Base-by-base conservation (phyloP, 768 basidiomycete species). In the Rhizopogon roseolus region DNA sequence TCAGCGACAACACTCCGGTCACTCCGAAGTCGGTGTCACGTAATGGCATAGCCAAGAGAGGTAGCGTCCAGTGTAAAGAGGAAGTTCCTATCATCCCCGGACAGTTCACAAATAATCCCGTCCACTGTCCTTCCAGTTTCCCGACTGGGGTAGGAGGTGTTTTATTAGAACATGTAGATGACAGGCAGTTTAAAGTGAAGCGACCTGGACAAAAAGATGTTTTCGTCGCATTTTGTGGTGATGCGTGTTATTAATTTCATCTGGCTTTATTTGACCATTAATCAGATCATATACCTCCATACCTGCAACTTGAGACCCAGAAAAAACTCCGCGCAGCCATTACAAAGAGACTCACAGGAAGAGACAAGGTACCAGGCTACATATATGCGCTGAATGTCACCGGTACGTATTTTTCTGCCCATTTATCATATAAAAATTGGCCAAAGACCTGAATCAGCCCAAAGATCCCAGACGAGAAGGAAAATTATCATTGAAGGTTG, bases 361-460 rank as follows among this genome's bases (percentile, higher is more conserved):
- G 76, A 73, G 14, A 71, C 78, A 11, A 90, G 90, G 0, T 89
- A 87, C 61, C 91, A 93, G 50, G 93, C 92, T 60, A 80, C 81
- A 0, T 93, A 85, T 65, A 86, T 91, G 66, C 86, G 91, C 55
- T 77, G 81, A 65, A 85, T 86, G 88, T 64, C 41, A 65, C 57
- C 44, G 37, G 40, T 41, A 37, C 34, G 25, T 51, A 62, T 64
- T 50, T 13, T 22, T 29, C 22, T 45, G 13, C 25, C 34, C 8
- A 28, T 57, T 46, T 19, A 11, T 29, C 64, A 17, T 53, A 1
- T 5, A 17, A 40, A 38, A 4, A 2, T 10, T 14, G 13, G 5
- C 46, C 29, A 32, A 6, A 13, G 5, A 48, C 19, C 45, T 48
- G 32, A 48, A 14, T 27, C 27, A 13, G 14, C 36, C 1, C 34